Evolutionary conservation across 23 red algal genomes (phyloP), one percentile per base, ranked within the genome.

Genomic region (Agarophyton chilense): DNA sequence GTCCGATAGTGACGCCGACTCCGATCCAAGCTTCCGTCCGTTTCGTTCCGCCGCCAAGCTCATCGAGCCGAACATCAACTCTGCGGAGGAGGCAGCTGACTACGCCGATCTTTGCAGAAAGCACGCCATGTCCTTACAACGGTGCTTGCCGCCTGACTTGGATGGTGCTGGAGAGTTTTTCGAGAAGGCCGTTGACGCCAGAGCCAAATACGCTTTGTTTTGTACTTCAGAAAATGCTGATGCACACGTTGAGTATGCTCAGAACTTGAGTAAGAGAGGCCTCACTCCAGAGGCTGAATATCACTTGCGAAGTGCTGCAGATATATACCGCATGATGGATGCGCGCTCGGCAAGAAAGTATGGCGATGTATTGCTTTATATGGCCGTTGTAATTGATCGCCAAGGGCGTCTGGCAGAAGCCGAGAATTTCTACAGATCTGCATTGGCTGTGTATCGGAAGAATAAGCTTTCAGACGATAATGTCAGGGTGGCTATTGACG

Each of bases 341-440:
- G 81, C 80, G 26, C 61, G 82, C 9, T 61, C 79, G 7, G 90
- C 90, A 18, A 72, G 88, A 57, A 84, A 83, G 81, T 88, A 87
- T 51, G 92, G 92, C 21, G 92, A 95, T 81, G 78, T 95, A 1
- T 64, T 95, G 63, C 70, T 84, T 13, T 95, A 95, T 63, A 75
- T 87, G 65, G 92, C 92, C 56, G 92, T 95, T 1, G 86, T 95
- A 12, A 81, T 87, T 57, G 92, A 95, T 62, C 70, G 92, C 74
- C 92, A 95, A 40, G 78, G 79, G n/a, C 76, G 82, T 60, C 52
- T 86, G 66, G 79, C 79, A 3, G 92, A 95, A 56, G 92, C 92
- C 19, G 92, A 95, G 55, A 87, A 84, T 71, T 87, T 90, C 55
- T 95, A 95, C 49, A 72, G 92, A 28, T 70, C 57, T 34, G 92